phyloP scores from a whole-genome alignment of 805 yeast genomes.

The Cyberlindnera amylophila region DNA sequence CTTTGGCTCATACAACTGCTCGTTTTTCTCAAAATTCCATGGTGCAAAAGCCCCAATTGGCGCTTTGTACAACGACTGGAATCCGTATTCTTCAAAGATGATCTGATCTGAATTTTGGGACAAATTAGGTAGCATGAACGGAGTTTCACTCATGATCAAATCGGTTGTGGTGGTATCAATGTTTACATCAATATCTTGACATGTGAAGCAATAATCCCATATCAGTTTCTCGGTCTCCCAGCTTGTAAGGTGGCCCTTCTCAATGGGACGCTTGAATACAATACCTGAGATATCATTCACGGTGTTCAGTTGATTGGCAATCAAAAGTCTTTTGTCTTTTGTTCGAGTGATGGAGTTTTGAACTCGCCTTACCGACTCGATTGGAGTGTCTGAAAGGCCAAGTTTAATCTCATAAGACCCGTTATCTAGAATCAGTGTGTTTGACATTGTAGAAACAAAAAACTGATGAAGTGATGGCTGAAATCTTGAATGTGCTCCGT shows the following conservation, averaged over 20 bases:
- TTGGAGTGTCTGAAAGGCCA: conserved; percentile 40
- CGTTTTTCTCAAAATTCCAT: conserved; percentile 42
- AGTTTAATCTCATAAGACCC: conserved; percentile 82
- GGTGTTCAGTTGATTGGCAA: conserved; percentile 64
- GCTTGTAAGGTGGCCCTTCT: conserved; percentile 81
- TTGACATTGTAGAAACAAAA: conserved; percentile 2
- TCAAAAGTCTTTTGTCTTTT: conserved; percentile 64
- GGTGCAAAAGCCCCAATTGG: conserved; percentile 60
- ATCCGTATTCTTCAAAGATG: conserved; percentile 89
- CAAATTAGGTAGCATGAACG: conserved; percentile 75
- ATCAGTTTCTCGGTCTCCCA: conserved; percentile 89
- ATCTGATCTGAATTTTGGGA: conserved; percentile 87
- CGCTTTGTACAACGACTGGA: conserved; percentile 64
- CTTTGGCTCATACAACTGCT: conserved; percentile 27
- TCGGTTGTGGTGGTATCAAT: conserved; percentile 48
- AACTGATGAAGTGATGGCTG: too few relatives aligned
- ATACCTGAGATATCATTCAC: conserved; percentile 75
- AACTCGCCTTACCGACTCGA: conserved; percentile 43
- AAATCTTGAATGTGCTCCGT: too few relatives aligned
- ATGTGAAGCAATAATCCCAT: conserved; percentile 68
- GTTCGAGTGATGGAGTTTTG: conserved; percentile 73
- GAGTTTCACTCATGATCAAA: conserved; percentile 73
- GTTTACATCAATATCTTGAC: conserved; percentile 37
- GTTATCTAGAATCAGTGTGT: conserved; percentile 70
- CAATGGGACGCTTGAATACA: conserved; percentile 74